phyloP scores from a whole-genome alignment of 306 rosid genomes.

The Casuarina glauca region DNA sequence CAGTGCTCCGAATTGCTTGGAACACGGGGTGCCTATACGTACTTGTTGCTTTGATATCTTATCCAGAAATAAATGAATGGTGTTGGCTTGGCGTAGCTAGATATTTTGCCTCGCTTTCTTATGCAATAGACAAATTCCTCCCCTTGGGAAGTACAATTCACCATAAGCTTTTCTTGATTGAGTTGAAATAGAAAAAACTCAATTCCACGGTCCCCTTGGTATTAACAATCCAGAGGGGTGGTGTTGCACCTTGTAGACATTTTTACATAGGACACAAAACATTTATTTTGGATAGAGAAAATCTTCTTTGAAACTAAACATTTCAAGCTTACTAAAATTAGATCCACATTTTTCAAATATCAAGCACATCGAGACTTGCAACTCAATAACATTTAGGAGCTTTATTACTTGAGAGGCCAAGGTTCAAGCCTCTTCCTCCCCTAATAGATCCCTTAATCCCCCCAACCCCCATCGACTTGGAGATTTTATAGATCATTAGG shows the following conservation, averaged over 20 bases:
- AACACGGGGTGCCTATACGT: constrained; percentile 3
- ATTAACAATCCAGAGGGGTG: no score
- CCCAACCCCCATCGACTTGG: background rate
- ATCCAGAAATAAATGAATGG: constrained; percentile 57
- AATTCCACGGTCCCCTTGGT: background rate
- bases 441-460: no score
- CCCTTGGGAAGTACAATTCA: background rate
- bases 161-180: background rate
- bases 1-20: background rate
- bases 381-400: no score
- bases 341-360: background rate
- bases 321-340: background rate
- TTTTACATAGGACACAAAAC: background rate
- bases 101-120: constrained; percentile 23
- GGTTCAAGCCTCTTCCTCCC: no score
- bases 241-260: background rate
- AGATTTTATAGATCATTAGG: constrained; percentile 12
- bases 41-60: constrained; percentile 43
- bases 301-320: background rate
- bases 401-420: no score
- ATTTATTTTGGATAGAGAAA: background rate
- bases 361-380: background rate
- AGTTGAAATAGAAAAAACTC: background rate
- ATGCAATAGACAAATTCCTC: background rate
- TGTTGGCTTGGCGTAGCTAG: constrained; percentile 3